Conservation (phyloP, 148 eudicot species). For the Rhododendron vialii region DNA sequence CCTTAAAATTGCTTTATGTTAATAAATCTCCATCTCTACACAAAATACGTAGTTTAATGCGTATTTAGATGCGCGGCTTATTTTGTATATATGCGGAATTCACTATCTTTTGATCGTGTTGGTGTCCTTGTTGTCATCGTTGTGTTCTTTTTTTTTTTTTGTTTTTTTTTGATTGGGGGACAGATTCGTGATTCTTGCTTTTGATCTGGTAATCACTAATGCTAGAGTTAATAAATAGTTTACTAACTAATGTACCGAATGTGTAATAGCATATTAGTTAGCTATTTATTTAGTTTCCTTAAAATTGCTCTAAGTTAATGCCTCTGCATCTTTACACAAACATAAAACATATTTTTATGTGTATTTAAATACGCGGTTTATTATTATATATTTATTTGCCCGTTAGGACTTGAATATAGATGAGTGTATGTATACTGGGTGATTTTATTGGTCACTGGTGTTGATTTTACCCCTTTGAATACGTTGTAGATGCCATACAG, state of each 20-base stretch:
- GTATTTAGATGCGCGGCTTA: no score
- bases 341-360: neutral
- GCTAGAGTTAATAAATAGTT: neutral
- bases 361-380: neutral
- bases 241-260: no score
- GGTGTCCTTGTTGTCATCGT: no score
- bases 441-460: neutral
- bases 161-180: neutral
- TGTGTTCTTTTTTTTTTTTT: neutral
- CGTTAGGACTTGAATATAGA: neutral
- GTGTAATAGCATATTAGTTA: no score
- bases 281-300: neutral
- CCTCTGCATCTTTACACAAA: neutral
- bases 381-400: neutral
- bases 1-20: neutral
- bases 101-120: no score
- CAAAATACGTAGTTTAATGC: no score
- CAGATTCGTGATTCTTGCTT: neutral
- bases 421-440: neutral
- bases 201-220: neutral
- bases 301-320: neutral
- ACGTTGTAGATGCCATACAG: constrained; percentile 30
- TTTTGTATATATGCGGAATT: no score
- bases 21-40: neutral
- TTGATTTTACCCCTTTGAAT: constrained; percentile 7